These are phyloP conservation scores for Chalara sp. DNA, from an alignment of 2,329 filamentous ascomycete genomes.

Conservation along the genomic window DNA sequence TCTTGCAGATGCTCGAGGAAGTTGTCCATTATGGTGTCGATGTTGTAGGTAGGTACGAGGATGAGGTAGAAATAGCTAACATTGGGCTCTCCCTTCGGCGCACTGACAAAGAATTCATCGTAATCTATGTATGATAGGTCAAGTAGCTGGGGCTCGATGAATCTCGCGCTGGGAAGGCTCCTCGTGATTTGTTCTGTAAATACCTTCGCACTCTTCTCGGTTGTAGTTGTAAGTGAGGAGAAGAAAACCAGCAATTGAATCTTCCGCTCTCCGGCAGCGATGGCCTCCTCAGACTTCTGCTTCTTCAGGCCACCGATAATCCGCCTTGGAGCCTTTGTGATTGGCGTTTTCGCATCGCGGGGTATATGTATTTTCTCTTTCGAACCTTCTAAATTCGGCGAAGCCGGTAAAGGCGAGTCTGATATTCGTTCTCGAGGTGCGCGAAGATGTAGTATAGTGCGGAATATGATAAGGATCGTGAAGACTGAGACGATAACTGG, in stretches of 20 bases:
- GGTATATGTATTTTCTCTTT: constrained; percentile 16
- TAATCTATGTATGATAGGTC: constrained; percentile 85
- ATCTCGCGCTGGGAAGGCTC: constrained; percentile 29
- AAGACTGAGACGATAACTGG: constrained; percentile 34
- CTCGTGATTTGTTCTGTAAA: constrained; percentile 49
- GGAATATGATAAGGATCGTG: constrained; percentile 29
- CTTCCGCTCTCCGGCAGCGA: constrained; percentile 30
- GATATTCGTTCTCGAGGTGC: constrained; percentile 24
- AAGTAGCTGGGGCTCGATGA: constrained; percentile 55
- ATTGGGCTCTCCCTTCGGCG: constrained; percentile 51
- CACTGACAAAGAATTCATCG: constrained; percentile 83
- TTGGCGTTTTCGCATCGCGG: constrained; percentile 15
- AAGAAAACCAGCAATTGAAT: constrained; percentile 80
- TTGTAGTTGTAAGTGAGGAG: constrained; percentile 80
- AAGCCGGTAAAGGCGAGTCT: constrained; percentile 20
- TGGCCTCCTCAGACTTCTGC: constrained; percentile 19
- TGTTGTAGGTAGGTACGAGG: constrained; percentile 86
- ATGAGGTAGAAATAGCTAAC: constrained; percentile 73
- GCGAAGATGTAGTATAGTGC: constrained; percentile 26
- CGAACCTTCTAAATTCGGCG: constrained; percentile 13
- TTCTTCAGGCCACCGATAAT: constrained; percentile 28
- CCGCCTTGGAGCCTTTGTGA: constrained; percentile 29
- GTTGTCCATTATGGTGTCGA: constrained; percentile 83
- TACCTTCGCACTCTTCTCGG: constrained; percentile 63
- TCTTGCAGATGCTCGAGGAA: constrained; percentile 84